Evolutionary conservation across 1,139 yeast genomes (phyloP), one percentile per base, ranked within the genome.

Genomic region (Pichia sp.): DNA sequence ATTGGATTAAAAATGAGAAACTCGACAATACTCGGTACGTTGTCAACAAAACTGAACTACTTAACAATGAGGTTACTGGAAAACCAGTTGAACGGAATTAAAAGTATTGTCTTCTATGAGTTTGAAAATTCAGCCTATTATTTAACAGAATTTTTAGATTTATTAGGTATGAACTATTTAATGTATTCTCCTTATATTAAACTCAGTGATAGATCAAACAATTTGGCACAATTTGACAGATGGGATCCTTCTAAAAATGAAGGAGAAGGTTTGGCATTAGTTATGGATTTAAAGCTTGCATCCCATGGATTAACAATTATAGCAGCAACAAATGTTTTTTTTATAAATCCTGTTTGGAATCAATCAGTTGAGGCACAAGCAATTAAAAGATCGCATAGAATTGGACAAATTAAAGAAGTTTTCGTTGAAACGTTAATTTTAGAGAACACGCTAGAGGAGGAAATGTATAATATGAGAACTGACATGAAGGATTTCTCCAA

Each of bases 71-170:
- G 78, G 47, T 56, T 82, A 20, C 60, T 80, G 25, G 82, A 79
- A 48, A 76, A 78, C 54, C 77, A 76, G 50, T 61, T 61, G 24
- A 55, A 59, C 4, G 70, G 68, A 2, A 59, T 72, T 22, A 82
- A 82, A 55, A 77, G 84, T 4, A 69, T 83, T 38, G 79, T 83
- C 0, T 83, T 83, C 58, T 83, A 78, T 60, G 88, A 83, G 54
- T 80, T 79, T 61, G 87, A 81, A 60, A 87, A 82, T 55, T 74
- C 80, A 52, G 88, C 87, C 0, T 82, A 78, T 58, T 82, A 80
- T 57, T 60, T 83, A 36, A 76, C 85, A 0, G 89, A 83, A 56
- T 67, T 81, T 16, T 60, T 83, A 44, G 89, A 82, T 62, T 54
- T 82, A 1, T 53, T 80, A 23, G 87, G 88, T 0, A 63, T 82